Base-by-base conservation (phyloP, 2,329 filamentous ascomycete genomes). In the Scolecobasidium constrictum region DNA sequence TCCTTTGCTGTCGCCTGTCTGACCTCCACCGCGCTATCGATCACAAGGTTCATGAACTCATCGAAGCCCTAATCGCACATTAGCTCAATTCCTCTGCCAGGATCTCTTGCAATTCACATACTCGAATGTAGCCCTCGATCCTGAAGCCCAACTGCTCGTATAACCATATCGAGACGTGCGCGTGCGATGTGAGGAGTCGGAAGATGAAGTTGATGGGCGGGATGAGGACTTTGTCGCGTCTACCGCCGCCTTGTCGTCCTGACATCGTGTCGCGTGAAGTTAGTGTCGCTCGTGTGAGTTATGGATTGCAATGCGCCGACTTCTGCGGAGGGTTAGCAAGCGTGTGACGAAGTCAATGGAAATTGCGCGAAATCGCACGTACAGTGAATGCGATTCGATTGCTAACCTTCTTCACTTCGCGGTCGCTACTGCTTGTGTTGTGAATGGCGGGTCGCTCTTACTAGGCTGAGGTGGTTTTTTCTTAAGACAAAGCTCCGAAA, bases 31-130 rank as follows among this genome's bases (percentile, higher is more conserved):
- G 92, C 92, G 54, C 98, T 87, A 58, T 98, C 92, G 51, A 94
- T 76, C 31, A 96, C 92, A 39, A 98, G 72, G 68, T 98, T 98
- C 88, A 98, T 95, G 68, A 96, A 98, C 65, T 98, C 92, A 61
- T 98, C 92, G 53, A 98, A 98, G 12, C 92, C 88, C 87, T 94
- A 48, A 26, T 49, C 19, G 26, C n/a, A 35, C 23, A 18, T 13
- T 31, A 39, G 38, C 33, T 38, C 5, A 11, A 33, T 11, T 6
- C 23, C 2, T 31, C 12, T 18, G 13, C 4, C 9, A 17, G 22
- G n/a, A 34, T 22, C 4, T 16, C n/a, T 4, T 38, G 21, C 6
- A 19, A n/a, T 34, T 18, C 18, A 64, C 80, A 49, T 63, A 94
- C 90, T 57, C 92, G 78, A 52, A 98, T 94, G 68, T 90, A 94